Conservation (phyloP, 1,284 basidiomycete species). For the Stereum hirsutum region DNA sequence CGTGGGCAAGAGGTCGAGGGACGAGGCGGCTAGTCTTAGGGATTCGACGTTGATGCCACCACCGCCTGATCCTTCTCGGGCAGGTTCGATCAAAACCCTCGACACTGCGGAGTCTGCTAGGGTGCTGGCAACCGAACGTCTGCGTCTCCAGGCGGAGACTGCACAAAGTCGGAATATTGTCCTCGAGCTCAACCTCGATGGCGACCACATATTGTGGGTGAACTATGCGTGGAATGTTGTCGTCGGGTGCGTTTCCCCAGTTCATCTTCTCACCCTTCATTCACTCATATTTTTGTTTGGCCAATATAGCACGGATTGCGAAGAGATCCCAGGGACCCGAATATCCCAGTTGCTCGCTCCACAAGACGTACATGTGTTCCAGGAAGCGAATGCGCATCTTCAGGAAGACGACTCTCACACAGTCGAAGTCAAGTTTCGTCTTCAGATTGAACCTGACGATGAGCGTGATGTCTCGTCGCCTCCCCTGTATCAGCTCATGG, state of each 20-base stretch:
- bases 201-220: conserved; percentile 87
- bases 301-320: conserved; percentile 69
- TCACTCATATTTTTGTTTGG: conserved; percentile 9
- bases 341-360: conserved; percentile 81
- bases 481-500: conserved; percentile 80
- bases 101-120: conserved; percentile 64
- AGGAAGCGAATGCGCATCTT: conserved; percentile 79
- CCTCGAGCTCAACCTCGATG: conserved; percentile 90
- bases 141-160: conserved; percentile 83
- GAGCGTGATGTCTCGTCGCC: conserved; percentile 43
- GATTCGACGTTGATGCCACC: conserved; percentile 20
- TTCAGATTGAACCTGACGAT: conserved; percentile 60
- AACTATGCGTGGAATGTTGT: conserved; percentile 94
- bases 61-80: conserved; percentile 6
- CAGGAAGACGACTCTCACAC: conserved; percentile 92
- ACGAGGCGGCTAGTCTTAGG: conserved; percentile 30
- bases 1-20: conserved; percentile 44
- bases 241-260: conserved; percentile 84
- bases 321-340: conserved; percentile 70
- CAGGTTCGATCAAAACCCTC: conserved; percentile 30
- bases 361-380: conserved; percentile 81
- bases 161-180: conserved; percentile 94
- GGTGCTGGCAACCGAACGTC: conserved; percentile 73
- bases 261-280: conserved; percentile 6
- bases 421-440: conserved; percentile 84